Conservation (phyloP, 202 grass and related monocot species). For the Carex arenaria region DNA sequence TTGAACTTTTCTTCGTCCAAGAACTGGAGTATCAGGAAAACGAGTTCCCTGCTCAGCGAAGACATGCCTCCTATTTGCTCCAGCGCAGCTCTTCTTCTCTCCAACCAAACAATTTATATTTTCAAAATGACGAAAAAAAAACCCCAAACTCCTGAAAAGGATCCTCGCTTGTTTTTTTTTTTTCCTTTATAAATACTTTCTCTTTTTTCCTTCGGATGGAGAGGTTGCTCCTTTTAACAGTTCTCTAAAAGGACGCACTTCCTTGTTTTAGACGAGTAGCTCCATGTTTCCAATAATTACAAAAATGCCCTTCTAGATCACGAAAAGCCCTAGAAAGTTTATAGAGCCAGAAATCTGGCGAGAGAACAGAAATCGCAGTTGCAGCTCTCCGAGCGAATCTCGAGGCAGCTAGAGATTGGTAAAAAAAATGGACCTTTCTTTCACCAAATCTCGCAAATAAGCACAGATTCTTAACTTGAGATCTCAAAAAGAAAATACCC, state of each 20-base stretch:
- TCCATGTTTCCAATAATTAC: not conserved
- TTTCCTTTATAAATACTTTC: not conserved
- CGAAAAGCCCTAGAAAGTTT: constrained; percentile 24
- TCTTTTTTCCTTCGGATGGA: constrained; percentile 20
- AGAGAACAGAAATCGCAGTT: constrained; percentile 9
- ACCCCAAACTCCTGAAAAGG: constrained; percentile 26
- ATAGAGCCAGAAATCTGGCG: constrained; percentile 5
- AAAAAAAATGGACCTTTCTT: constrained; percentile 6
- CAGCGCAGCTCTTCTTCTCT: constrained; percentile 36
- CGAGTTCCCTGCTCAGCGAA: constrained; percentile 95
- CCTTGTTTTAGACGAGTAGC: constrained; percentile 10
- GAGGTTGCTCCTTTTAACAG: constrained; percentile 3
- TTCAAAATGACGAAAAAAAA: constrained; percentile 28
- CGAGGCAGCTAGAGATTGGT: not conserved
- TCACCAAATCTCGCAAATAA: constrained; percentile 23
- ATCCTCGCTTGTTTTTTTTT: not conserved
- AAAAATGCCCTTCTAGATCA: constrained; percentile 9
- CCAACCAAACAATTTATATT: constrained; percentile 14
- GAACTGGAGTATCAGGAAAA: constrained; percentile 98
- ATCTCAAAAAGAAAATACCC: constrained; percentile 25
- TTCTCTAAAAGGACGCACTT: constrained; percentile 11
- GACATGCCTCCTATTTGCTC: constrained; percentile 86
- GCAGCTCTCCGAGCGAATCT: not conserved
- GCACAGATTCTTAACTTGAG: constrained; percentile 23
- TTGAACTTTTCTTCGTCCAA: constrained; percentile 96